These are phyloP conservation scores for Picea abies DNA, from an alignment of 83 land plant genomes.

Conservation along the genomic window DNA sequence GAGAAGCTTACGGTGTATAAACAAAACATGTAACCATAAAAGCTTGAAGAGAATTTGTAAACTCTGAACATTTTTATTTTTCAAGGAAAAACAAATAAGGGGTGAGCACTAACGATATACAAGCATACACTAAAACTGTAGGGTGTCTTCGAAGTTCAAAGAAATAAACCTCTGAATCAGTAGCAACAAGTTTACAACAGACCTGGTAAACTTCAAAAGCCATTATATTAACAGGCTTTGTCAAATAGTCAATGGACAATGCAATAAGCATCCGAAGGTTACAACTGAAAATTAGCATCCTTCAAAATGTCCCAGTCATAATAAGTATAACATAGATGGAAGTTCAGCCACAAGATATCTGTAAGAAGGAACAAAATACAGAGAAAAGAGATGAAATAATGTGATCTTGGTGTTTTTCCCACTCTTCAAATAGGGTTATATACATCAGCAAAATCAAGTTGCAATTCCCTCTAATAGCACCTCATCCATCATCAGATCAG, in stretches of 20 bases:
- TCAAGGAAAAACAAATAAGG: neutral
- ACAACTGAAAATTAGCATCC: neutral
- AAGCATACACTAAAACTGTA: neutral
- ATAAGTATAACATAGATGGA: no score
- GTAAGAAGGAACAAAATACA: neutral
- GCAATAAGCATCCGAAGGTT: neutral
- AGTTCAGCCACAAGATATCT: neutral
- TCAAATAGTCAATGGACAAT: neutral
- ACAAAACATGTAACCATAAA: neutral
- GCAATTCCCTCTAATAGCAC: neutral
- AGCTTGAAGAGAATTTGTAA: neutral
- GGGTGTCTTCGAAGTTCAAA: neutral
- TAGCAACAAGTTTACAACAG: neutral
- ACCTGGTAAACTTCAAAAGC: neutral
- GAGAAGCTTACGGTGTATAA: neutral
- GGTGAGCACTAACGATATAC: neutral
- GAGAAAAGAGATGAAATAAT: neutral
- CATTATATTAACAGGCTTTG: neutral
- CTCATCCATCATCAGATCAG: neutral
- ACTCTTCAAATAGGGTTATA: neutral
- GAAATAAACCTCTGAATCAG: neutral
- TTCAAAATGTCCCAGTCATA: neutral
- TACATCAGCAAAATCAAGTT: neutral
- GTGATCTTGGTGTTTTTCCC: no score
- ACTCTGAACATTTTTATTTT: neutral